Evolutionary conservation across 495 filamentous ascomycete species (phyloP).

Genomic region (Pseudevernia furfuracea): DNA sequence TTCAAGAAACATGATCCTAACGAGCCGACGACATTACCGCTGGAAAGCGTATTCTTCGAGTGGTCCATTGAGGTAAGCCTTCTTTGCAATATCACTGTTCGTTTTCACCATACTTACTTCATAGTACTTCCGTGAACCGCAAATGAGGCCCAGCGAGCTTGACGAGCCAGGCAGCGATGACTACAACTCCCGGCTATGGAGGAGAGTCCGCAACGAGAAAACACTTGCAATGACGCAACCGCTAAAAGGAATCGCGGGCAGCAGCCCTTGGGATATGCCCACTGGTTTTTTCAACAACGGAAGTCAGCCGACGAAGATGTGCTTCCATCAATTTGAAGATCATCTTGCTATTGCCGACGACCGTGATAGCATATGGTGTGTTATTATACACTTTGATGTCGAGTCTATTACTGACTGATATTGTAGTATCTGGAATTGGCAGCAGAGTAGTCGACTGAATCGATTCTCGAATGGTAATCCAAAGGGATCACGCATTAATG

Average conservation of each 20-base stretch:
- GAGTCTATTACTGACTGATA: constrained; percentile 34
- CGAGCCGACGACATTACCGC: constrained; percentile 54
- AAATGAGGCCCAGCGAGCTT: constrained; percentile 93
- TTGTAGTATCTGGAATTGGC: constrained; percentile 84
- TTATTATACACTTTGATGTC: no score
- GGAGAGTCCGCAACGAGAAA: constrained; percentile 82
- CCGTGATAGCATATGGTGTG: constrained; percentile 69
- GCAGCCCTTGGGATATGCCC: constrained; percentile 72
- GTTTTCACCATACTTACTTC: constrained; percentile 28
- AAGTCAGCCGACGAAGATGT: constrained; percentile 82
- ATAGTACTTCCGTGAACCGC: constrained; percentile 92
- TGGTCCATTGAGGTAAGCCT: constrained; percentile 78
- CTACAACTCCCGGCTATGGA: constrained; percentile 92
- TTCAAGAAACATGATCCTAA: constrained; percentile 56
- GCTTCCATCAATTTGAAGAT: constrained; percentile 96
- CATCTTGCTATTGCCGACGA: constrained; percentile 93
- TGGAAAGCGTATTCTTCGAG: constrained; percentile 78
- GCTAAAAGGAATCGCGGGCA: constrained; percentile 77
- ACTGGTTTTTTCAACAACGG: constrained; percentile 74
- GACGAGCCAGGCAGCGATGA: constrained; percentile 96
- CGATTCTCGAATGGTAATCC: constrained; percentile 94
- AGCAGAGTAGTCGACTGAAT: constrained; percentile 58
- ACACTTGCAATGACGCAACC: constrained; percentile 89
- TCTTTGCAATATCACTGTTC: neutral
- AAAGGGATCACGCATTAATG: constrained; percentile 80